Base-by-base conservation (phyloP, 306 rosid species). In the Rosa chinensis region DNA sequence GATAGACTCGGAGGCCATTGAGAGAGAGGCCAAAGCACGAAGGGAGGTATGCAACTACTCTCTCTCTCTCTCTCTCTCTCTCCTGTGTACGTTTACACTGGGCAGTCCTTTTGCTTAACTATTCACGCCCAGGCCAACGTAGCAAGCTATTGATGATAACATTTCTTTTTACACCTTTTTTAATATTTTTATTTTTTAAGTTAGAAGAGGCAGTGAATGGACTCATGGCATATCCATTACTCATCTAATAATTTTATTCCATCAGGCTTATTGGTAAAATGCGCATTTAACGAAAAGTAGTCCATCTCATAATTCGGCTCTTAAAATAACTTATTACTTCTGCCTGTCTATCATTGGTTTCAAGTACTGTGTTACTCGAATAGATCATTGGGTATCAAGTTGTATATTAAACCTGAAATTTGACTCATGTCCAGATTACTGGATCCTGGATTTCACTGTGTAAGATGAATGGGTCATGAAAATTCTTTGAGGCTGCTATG, bases 11-110 rank as follows among this genome's bases (percentile, higher is more conserved):
- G 86, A 80, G 80, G 69, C 67, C 76, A 74, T 73, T 43, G 88
- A 87, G 80, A 84, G 83, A 81, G 94, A 86, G 80, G 88, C 90
- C 78, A 17, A 61, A 70, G 63, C 85, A 70, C 87, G 87, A 55
- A 88, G 68, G 82, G 91, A 87, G 93, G 98, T 93, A 86, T 58
- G 43, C 43, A 21, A 39, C 61, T 66, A 39, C n/a, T 47, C 70
- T 50, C 37, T 79, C 55, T 62, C 0, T 44, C 13, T n/a, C 2
- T n/a, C 7, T 21, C 25, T 6, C 63, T 17, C 32, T 2, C 21
- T 21, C 4, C 21, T 39, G 8, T 11, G 8, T 55, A 6, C n/a
- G 8, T 61, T 2, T 72, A 10, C 5, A 28, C 40, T 23, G 6
- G 13, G 59, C 4, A 59, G 59, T 64, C n/a, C 37, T 43, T 80